A percentile compares a stretch with the other conserved stretches of the same genome.
phyloP scores from a whole-genome alignment of 1,139 yeast species.

The Suhomyces terraborum region DNA sequence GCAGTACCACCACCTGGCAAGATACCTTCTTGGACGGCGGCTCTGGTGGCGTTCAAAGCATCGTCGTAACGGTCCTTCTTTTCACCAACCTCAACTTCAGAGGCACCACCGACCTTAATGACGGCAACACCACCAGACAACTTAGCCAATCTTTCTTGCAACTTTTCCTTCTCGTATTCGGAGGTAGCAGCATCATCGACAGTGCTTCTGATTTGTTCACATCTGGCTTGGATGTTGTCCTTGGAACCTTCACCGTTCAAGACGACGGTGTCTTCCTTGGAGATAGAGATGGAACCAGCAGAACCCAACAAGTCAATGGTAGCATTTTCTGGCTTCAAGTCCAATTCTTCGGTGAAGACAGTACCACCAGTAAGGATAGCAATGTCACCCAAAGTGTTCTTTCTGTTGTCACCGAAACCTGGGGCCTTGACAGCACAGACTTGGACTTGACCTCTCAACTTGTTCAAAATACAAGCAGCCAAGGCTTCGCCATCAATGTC shows the following conservation, averaged over 20 bases:
- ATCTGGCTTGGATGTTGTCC: slow-evolving; percentile 84
- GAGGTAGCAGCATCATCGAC: slow-evolving; percentile 76
- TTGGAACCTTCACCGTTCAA: slow-evolving; percentile 95
- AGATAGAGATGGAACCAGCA: slow-evolving; percentile 89
- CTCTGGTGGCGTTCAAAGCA: slow-evolving; percentile 98
- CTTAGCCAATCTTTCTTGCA: slow-evolving; percentile 98
- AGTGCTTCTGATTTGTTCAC: slow-evolving; percentile 92
- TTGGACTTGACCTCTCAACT: slow-evolving; percentile 98
- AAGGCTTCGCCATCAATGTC: slow-evolving; percentile 98
- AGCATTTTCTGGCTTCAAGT: slow-evolving; percentile 95
- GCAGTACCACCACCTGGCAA: slow-evolving; percentile 99
- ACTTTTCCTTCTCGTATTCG: slow-evolving; percentile 96
- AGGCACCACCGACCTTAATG: slow-evolving; percentile 95
- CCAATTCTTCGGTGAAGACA: slow-evolving; percentile 97
- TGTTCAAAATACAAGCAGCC: slow-evolving; percentile 98
- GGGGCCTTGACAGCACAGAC: slow-evolving; percentile 99
- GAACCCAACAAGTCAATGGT: slow-evolving; percentile 90
- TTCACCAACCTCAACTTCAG: slow-evolving; percentile 98
- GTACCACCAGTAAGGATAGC: slow-evolving; percentile 98
- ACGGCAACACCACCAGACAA: slow-evolving; percentile 99
- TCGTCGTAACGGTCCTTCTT: slow-evolving; percentile 99
- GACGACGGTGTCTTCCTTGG: slow-evolving; percentile 96
- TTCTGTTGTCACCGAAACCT: slow-evolving; percentile 99
- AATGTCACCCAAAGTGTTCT: slow-evolving; percentile 95
- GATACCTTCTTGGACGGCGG: slow-evolving; percentile 99